These are phyloP conservation scores for Daldinia loculata DNA, from an alignment of 495 filamentous ascomycete genomes.

Conservation along the genomic window DNA sequence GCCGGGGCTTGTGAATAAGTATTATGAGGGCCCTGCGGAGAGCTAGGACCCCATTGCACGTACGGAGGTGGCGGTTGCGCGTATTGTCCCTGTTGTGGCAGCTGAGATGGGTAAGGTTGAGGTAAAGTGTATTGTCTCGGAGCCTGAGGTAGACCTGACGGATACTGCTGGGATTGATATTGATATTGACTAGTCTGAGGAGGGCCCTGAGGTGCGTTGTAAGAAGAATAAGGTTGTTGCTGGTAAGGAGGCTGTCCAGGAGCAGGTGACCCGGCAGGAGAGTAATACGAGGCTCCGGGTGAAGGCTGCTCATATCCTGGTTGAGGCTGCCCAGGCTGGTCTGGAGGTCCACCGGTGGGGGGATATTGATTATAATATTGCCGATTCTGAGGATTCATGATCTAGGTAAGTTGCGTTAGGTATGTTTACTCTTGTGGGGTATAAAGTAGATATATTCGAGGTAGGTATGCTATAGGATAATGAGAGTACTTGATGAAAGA, in stretches of 20 bases:
- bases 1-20: slow-evolving; percentile 9
- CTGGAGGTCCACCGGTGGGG: slow-evolving; percentile 7
- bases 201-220: slow-evolving; percentile 24
- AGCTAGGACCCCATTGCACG: slow-evolving; percentile 18
- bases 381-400: slow-evolving; percentile 19
- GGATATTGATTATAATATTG: slow-evolving; percentile 23
- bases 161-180: not conserved
- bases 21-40: slow-evolving; percentile 3
- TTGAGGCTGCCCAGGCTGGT: slow-evolving; percentile 17
- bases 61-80: slow-evolving; percentile 16
- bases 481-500: not conserved
- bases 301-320: slow-evolving; percentile 25
- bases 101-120: slow-evolving; percentile 48
- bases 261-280: slow-evolving; percentile 15
- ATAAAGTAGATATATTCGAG: not conserved
- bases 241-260: slow-evolving; percentile 23
- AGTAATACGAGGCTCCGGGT: slow-evolving; percentile 17
- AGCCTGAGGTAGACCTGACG: not conserved
- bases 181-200: slow-evolving; percentile 30
- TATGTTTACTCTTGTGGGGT: not conserved
- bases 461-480: not conserved
- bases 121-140: not conserved
- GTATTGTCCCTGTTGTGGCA: slow-evolving; percentile 45
- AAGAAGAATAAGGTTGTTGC: slow-evolving; percentile 19
- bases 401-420: not conserved